Evolutionary conservation across 805 yeast species (phyloP).

Genomic region (Wickerhamomyces ciferrii): DNA sequence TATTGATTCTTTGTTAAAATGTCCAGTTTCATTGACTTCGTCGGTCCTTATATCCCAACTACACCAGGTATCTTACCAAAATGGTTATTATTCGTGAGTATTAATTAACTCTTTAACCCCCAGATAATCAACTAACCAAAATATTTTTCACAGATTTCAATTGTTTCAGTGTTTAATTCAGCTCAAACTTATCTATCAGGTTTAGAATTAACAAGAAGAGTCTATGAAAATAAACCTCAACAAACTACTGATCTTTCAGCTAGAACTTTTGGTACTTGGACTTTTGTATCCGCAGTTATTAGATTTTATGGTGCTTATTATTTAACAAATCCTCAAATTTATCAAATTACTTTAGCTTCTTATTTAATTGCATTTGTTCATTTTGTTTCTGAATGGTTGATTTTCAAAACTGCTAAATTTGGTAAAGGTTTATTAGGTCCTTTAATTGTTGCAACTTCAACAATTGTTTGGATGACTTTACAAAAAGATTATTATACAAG

Average conservation of each 20-base stretch:
- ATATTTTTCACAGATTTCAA: conserved; percentile 44
- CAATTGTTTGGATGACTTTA: conserved; percentile 75
- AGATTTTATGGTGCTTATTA: conserved; percentile 85
- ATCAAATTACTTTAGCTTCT: conserved; percentile 72
- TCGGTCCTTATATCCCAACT: conserved; percentile 31
- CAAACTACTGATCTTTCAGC: conserved; percentile 72
- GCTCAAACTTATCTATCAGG: conserved; percentile 80
- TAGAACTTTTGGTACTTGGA: conserved; percentile 99
- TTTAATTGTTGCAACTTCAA: conserved; percentile 66
- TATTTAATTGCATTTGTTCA: conserved; percentile 81
- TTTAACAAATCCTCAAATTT: conserved; percentile 63
- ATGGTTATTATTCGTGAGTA: conserved; percentile 57
- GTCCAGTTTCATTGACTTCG: conserved; percentile 27
- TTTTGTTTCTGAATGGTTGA: conserved; percentile 77
- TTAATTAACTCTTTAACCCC: not conserved
- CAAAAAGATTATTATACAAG: conserved; percentile 58
- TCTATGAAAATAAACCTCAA: conserved; percentile 60
- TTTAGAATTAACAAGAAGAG: conserved; percentile 67
- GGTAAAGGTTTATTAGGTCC: conserved; percentile 93
- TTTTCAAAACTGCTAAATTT: conserved; percentile 72
- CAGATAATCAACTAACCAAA: not conserved
- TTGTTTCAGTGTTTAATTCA: conserved; percentile 90
- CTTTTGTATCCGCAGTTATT: conserved; percentile 77
- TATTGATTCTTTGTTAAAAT: conserved; percentile 7
- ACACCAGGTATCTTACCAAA: conserved; percentile 62